Conservation (phyloP, 495 filamentous ascomycete species). For the Neurospora sp. region DNA sequence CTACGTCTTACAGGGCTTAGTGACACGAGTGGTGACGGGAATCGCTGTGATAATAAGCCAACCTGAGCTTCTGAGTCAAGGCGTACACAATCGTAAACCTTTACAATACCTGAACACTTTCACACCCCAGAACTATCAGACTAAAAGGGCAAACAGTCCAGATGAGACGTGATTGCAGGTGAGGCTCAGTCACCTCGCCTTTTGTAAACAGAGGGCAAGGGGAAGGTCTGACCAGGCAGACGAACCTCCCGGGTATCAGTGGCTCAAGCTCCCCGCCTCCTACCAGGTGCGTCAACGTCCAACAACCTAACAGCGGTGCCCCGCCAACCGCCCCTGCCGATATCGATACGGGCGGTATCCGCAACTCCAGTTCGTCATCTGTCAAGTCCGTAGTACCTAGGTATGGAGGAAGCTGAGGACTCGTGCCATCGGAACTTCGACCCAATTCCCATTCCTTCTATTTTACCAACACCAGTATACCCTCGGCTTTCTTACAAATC, state of each 20-base stretch:
- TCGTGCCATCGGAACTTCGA: conserved; percentile 12
- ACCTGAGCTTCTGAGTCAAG: background rate
- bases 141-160: background rate
- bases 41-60: background rate
- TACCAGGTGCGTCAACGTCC: background rate
- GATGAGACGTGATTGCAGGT: background rate
- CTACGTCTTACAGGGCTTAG: background rate
- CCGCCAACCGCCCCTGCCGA: background rate
- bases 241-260: background rate
- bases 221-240: background rate
- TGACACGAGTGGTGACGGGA: background rate
- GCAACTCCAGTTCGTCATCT: background rate
- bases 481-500: background rate
- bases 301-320: background rate
- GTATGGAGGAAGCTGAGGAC: background rate
- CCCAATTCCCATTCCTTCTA: conserved; percentile 9
- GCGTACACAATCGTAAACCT: background rate
- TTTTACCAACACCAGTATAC: background rate
- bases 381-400: background rate
- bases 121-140: background rate
- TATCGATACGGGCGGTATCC: background rate
- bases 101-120: background rate
- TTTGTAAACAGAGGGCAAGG: background rate
- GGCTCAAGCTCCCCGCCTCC: background rate
- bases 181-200: background rate